These are phyloP conservation scores for Zea mays DNA, from an alignment of 176 grass and related monocot species.

Conservation along the genomic window DNA sequence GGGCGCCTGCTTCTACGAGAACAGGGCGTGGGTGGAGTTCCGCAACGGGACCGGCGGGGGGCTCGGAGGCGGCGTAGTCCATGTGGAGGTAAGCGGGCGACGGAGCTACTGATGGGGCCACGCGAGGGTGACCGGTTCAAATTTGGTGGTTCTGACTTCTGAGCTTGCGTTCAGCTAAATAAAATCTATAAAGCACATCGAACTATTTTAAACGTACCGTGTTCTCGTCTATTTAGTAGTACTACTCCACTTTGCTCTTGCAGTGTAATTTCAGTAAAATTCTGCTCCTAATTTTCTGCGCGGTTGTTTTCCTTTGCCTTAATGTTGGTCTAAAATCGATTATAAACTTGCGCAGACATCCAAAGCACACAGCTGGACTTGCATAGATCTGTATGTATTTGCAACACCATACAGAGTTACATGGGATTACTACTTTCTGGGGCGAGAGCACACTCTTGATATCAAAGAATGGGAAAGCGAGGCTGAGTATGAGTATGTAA, in stretches of 20 bases:
- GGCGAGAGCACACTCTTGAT: conserved; percentile 86
- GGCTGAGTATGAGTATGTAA: conserved; percentile 95
- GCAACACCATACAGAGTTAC: conserved; percentile 91
- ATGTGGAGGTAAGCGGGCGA: conserved; percentile 53
- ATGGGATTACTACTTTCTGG: conserved; percentile 94
- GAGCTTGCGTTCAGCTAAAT: not conserved
- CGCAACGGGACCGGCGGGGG: conserved; percentile 44
- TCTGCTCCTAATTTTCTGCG: not conserved
- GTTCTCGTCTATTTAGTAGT: not conserved
- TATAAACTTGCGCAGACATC: conserved; percentile 48
- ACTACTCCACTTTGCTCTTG: not conserved
- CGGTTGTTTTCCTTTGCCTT: not conserved
- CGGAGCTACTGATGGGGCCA: not conserved
- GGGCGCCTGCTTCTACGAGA: conserved; percentile 94
- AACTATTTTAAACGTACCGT: too few relatives aligned
- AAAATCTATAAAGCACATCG: not conserved
- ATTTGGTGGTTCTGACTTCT: not conserved
- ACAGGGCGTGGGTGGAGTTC: conserved; percentile 66
- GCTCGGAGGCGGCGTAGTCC: conserved; percentile 47
- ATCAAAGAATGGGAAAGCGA: conserved; percentile 85
- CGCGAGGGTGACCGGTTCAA: not conserved
- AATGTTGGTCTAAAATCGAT: not conserved
- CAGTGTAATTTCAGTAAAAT: not conserved
- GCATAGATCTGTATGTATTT: conserved; percentile 95
- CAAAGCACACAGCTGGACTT: conserved; percentile 94